phyloP scores from a whole-genome alignment of 768 basidiomycete genomes.

The Termitomyces eurrhizus region DNA sequence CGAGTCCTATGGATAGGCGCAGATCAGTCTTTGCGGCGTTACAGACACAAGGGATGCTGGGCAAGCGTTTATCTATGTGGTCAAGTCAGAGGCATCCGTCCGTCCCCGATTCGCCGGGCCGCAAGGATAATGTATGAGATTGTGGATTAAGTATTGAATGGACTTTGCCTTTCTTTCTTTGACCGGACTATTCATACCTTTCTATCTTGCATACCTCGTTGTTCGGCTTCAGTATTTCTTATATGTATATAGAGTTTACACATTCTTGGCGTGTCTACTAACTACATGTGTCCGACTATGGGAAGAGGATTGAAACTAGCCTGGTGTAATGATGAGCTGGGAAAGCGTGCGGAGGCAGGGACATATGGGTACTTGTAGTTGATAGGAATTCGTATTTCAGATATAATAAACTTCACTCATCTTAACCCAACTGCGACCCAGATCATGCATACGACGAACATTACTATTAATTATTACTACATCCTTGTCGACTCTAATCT shows the following conservation, averaged over 20 bases:
- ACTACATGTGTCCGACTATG: background rate
- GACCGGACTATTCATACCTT: background rate
- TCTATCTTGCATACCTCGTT: background rate
- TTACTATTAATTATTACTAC: background rate
- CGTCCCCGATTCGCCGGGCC: constrained; percentile 5
- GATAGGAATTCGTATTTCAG: too few relatives aligned
- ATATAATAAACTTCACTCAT: too few relatives aligned
- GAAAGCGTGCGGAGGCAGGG: too few relatives aligned
- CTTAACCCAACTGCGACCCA: background rate
- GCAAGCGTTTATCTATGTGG: constrained; percentile 8
- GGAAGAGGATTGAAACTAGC: background rate
- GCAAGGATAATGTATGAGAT: constrained; percentile 1
- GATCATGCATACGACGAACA: background rate
- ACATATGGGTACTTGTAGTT: too few relatives aligned
- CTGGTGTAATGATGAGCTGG: too few relatives aligned
- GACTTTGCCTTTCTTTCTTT: background rate
- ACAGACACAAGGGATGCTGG: constrained; percentile 17
- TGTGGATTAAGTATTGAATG: background rate
- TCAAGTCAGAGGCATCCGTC: constrained; percentile 6
- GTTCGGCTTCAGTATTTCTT: background rate
- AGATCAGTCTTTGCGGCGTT: constrained; percentile 31
- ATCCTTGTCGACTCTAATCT: background rate
- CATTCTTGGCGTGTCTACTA: background rate
- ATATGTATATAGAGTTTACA: background rate
- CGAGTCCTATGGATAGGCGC: constrained; percentile 29